A percentile compares a stretch with the other conserved stretches of the same genome.
Conservation (phyloP, 805 yeast species). For the Spathaspora passalidarum region DNA sequence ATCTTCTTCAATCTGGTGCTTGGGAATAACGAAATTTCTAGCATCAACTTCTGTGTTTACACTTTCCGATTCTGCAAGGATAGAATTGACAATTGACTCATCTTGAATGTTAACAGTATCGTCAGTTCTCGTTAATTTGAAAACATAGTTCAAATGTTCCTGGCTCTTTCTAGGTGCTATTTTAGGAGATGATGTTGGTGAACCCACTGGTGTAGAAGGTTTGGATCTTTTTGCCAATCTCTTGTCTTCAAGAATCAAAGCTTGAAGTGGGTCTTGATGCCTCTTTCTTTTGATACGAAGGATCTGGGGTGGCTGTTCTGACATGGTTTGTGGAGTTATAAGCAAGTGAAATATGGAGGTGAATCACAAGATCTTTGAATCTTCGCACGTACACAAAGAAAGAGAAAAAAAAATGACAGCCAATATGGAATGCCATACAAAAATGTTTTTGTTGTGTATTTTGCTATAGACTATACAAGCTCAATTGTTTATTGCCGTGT, state of each 20-base stretch:
- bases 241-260: conserved; percentile 52
- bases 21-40: conserved; percentile 36
- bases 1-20: conserved; percentile 30
- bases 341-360: background rate
- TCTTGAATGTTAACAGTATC: conserved; percentile 10
- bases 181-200: conserved; percentile 14
- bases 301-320: conserved; percentile 49
- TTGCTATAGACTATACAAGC: no score
- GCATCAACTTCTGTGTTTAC: conserved; percentile 6
- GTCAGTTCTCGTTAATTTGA: conserved; percentile 36
- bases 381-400: background rate
- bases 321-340: background rate
- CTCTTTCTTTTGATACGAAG: conserved; percentile 85
- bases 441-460: conserved; percentile 1
- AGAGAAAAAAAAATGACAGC: background rate
- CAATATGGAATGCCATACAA: background rate
- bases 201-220: conserved; percentile 34
- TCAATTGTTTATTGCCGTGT: conserved; percentile 45
- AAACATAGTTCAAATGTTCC: conserved; percentile 18
- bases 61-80: conserved; percentile 21
- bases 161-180: conserved; percentile 34
- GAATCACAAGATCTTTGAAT: background rate
- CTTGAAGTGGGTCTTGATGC: conserved; percentile 84
- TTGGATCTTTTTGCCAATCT: conserved; percentile 40
- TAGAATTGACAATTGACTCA: conserved; percentile 20